Base-by-base conservation (phyloP, 2,329 filamentous ascomycete genomes). In the Curvularia lunata region DNA sequence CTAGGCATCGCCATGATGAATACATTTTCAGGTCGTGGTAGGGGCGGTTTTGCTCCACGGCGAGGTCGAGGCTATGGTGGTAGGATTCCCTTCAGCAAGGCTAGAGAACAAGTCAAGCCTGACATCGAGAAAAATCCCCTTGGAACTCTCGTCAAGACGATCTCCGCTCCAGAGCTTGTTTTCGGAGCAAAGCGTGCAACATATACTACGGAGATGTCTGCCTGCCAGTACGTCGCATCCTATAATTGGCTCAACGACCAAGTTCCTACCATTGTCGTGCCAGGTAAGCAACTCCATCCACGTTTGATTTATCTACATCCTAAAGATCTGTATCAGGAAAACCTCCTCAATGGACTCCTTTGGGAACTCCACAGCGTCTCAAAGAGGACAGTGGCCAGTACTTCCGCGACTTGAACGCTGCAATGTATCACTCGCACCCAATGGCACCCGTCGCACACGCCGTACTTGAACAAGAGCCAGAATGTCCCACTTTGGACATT, bases 351-450 rank as follows among this genome's bases (percentile, higher is more conserved):
- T 86, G 84, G 84, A 81, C 78, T 4, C 83, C 84, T 10, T 73
- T 77, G 0, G 23, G 61, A 2, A 48, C 64, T 2, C 62, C 74
- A 18, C 63, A 52, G 12, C 63, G 74, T 48, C 73, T 86, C 9
- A 59, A 66, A 8, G 68, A 75, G 59, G 85, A 87, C 60, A 67
- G 59, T 7, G 83, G 82, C 2, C 63, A 74, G 0, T 86, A 82
- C 64, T 86, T 79, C 58, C 82, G 83, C 3, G 85, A 88, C 63
- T 69, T 75, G 2, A 87, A 87, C 57, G 80, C 83, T 0, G 83
- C 83, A 0, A 76, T 74, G 2, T 84, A 77, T 53, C 80, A 84
- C 1, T 45, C 63, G 0, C 80, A 85, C 63, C 83, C 84, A 0
- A 75, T 82, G 19, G 83, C 86, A 53, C 81, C 85, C 1, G 77